Evolutionary conservation across 2,329 filamentous ascomycete genomes (phyloP).

Genomic region (Penicillium sp.): DNA sequence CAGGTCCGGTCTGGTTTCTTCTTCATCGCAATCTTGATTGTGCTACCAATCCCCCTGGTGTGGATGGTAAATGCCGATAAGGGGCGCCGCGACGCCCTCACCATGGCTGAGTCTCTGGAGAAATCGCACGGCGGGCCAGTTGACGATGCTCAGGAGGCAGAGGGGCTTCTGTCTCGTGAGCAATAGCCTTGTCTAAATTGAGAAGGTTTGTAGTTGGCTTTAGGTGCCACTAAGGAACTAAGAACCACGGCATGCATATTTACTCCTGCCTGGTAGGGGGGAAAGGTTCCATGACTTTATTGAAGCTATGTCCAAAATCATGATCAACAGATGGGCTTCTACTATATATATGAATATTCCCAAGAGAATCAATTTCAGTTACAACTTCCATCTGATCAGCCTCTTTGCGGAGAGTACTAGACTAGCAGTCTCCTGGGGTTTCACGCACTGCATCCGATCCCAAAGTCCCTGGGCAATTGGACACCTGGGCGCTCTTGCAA

Average conservation of each 20-base stretch:
- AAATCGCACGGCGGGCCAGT: constrained; percentile 14
- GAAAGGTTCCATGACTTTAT: not conserved
- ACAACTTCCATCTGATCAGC: too few relatives aligned
- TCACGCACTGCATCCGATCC: too few relatives aligned
- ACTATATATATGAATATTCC: not conserved
- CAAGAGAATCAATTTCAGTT: not conserved
- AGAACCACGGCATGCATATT: not conserved
- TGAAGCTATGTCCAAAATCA: not conserved
- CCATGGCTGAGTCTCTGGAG: constrained; percentile 30
- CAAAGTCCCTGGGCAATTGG: too few relatives aligned
- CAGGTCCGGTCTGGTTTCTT: constrained; percentile 81
- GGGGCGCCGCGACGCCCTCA: constrained; percentile 33
- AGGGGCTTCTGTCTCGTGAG: constrained; percentile 26
- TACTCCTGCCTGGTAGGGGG: not conserved
- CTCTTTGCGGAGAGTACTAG: too few relatives aligned
- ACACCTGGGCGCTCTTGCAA: too few relatives aligned
- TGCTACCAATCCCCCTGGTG: constrained; percentile 76
- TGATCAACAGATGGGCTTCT: not conserved
- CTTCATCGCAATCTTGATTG: constrained; percentile 80
- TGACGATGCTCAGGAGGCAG: constrained; percentile 27
- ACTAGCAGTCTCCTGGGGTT: too few relatives aligned
- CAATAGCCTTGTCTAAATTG: not conserved
- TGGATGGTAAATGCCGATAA: constrained; percentile 61
- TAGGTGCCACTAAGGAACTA: not conserved
- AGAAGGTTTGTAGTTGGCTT: not conserved